Evolutionary conservation across 305 asterid genomes (phyloP).

Genomic region (Rubia tinctorum): DNA sequence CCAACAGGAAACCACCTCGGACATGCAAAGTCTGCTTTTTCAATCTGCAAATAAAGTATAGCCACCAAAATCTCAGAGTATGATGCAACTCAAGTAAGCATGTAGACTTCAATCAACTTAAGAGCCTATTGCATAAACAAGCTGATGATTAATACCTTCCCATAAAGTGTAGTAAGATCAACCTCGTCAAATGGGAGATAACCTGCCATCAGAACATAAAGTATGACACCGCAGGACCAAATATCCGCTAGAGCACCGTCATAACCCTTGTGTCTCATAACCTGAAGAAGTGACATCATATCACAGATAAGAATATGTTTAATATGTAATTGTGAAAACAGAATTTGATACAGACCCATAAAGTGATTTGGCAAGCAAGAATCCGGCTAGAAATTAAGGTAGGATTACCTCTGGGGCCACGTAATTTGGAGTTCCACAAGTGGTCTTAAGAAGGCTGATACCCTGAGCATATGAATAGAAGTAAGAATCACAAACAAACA

Average conservation of each 20-base stretch:
- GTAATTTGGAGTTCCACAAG: slow-evolving; percentile 99
- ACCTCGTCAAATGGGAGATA: slow-evolving; percentile 98
- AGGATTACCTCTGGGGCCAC: slow-evolving; percentile 94
- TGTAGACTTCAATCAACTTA: slow-evolving; percentile 1
- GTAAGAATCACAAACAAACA: slow-evolving; percentile 30
- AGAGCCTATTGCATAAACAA: slow-evolving; percentile 1
- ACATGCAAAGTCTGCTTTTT: slow-evolving; percentile 82
- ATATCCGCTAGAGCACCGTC: slow-evolving; percentile 93
- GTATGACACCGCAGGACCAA: slow-evolving; percentile 99
- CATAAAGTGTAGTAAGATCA: slow-evolving; percentile 92
- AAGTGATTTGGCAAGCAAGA: slow-evolving; percentile 9
- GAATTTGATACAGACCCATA: slow-evolving; percentile 2
- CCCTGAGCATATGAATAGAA: slow-evolving; percentile 47
- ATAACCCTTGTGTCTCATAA: slow-evolving; percentile 96
- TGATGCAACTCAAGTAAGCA: slow-evolving; percentile 9
- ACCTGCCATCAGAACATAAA: slow-evolving; percentile 93
- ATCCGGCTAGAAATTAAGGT: slow-evolving; percentile 12
- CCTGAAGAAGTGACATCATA: slow-evolving; percentile 37
- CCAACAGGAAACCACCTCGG: slow-evolving; percentile 97
- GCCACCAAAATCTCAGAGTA: neutral
- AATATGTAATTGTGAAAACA: neutral
- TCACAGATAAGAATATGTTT: slow-evolving; percentile 21
- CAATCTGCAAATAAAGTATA: slow-evolving; percentile 61
- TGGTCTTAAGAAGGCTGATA: slow-evolving; percentile 82
- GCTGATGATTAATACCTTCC: slow-evolving; percentile 55